Percentiles rank a stretch among this genome's conserved stretches.
Evolutionary conservation across 2,329 filamentous ascomycete species (phyloP).

Genomic region (Talaromyces sp.): DNA sequence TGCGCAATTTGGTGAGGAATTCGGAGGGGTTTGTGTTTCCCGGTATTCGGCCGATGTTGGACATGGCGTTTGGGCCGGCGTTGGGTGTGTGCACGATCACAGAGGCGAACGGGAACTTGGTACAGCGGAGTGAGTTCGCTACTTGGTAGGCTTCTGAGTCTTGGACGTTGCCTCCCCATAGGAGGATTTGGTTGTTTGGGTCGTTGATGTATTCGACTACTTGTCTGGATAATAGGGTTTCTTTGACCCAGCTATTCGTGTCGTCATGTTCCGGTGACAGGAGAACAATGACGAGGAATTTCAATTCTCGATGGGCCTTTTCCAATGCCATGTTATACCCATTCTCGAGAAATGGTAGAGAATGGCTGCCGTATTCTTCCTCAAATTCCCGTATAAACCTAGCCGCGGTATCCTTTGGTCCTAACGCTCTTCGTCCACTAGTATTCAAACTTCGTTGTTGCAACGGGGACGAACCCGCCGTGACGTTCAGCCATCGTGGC

Average conservation of each 20-base stretch:
- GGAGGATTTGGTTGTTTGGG: conserved; percentile 68
- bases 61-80: conserved; percentile 81
- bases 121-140: conserved; percentile 77
- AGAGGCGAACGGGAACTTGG: conserved; percentile 86
- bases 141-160: conserved; percentile 95
- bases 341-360: conserved; percentile 73
- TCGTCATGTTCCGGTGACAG: conserved; percentile 94
- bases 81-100: conserved; percentile 83
- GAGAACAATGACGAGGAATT: conserved; percentile 83
- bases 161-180: conserved; percentile 90
- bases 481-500: conserved; percentile 53
- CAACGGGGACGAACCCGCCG: conserved; percentile 45
- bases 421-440: conserved; percentile 67
- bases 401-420: conserved; percentile 79
- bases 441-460: conserved; percentile 50
- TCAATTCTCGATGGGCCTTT: conserved; percentile 80
- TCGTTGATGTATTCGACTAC: conserved; percentile 70
- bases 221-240: conserved; percentile 73
- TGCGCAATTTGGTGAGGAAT: conserved; percentile 70
- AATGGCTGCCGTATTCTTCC: conserved; percentile 71
- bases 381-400: conserved; percentile 91
- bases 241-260: conserved; percentile 70
- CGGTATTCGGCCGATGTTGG: conserved; percentile 71
- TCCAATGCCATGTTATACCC: conserved; percentile 92
- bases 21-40: conserved; percentile 65